A percentile compares a stretch with the other conserved stretches of the same genome.
Conservation (phyloP, 768 basidiomycete species). For the Phylloporus arenicola region DNA sequence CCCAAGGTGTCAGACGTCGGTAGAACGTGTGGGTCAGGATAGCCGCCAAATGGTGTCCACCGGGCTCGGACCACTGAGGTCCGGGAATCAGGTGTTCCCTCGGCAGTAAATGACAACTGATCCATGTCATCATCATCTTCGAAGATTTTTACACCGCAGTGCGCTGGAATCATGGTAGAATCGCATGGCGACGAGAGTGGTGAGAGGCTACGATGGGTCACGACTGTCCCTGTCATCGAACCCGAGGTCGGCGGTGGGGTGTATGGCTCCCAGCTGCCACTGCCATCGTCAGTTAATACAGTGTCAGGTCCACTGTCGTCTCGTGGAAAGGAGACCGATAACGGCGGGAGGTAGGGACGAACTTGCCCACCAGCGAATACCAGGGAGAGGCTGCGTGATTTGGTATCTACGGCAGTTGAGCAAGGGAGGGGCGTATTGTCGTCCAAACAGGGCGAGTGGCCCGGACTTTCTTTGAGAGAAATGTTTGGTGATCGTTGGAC, state of each 20-base stretch:
- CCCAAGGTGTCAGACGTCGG: constrained; percentile 29
- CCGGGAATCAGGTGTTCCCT: constrained; percentile 11
- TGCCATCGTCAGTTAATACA: constrained; percentile 43
- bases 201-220: constrained; percentile 38
- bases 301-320: constrained; percentile 52
- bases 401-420: constrained; percentile 1
- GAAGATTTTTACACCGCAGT: constrained; percentile 39
- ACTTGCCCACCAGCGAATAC: constrained; percentile 33
- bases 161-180: constrained; percentile 33
- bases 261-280: constrained; percentile 56
- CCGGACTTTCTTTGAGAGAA: constrained; percentile 24
- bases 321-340: constrained; percentile 36
- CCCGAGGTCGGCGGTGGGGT: constrained; percentile 57
- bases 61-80: constrained; percentile 9
- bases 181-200: constrained; percentile 20
- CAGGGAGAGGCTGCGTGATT: constrained; percentile 25
- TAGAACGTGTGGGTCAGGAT: constrained; percentile 27
- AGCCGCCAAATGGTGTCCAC: constrained; percentile 32
- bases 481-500: constrained; percentile 19
- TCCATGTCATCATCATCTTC: constrained; percentile 44
- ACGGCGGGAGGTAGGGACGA: constrained; percentile 45
- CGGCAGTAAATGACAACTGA: constrained; percentile 44
- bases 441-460: constrained; percentile 24
- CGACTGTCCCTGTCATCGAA: constrained; percentile 42
- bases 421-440: constrained; percentile 18